Percentiles rank a stretch among this genome's conserved stretches.
Evolutionary conservation across 73 alveolate species (phyloP).

Genomic region (Stentor coeruleus): DNA sequence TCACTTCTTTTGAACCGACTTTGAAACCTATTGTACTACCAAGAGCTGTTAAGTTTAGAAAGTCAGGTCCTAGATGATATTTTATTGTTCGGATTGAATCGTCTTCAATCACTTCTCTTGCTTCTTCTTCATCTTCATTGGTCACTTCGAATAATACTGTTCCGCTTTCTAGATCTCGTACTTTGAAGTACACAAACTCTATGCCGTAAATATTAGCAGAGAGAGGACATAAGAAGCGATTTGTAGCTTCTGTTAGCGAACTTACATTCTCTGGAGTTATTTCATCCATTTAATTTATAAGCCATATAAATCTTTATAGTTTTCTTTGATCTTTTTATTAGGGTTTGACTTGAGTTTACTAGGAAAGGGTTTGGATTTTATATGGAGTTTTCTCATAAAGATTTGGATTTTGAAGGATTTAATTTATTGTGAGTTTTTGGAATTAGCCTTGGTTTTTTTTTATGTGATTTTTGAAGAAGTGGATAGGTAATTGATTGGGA

Average conservation of each 20-base stretch:
- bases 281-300: neutral
- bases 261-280: constrained; percentile 6
- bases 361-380: too few species aligned
- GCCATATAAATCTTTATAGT: too few species aligned
- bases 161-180: constrained; percentile 68
- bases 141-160: constrained; percentile 61
- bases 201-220: constrained; percentile 63
- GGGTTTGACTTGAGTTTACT: too few species aligned
- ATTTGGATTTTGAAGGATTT: too few species aligned
- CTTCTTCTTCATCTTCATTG: constrained; percentile 34
- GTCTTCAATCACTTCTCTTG: constrained; percentile 38
- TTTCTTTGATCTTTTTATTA: too few species aligned
- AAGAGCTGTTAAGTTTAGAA: constrained; percentile 66
- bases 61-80: constrained; percentile 88
- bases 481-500: too few species aligned
- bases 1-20: constrained; percentile 71
- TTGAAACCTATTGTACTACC: constrained; percentile 71
- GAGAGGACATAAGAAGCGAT: constrained; percentile 62
- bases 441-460: too few species aligned
- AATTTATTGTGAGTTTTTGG: too few species aligned
- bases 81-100: constrained; percentile 72
- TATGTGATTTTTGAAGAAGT: too few species aligned
- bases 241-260: neutral
- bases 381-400: too few species aligned
- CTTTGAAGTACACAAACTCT: constrained; percentile 55